Conservation (phyloP, 257 asterid genomes). For the Perilla frutescens region DNA sequence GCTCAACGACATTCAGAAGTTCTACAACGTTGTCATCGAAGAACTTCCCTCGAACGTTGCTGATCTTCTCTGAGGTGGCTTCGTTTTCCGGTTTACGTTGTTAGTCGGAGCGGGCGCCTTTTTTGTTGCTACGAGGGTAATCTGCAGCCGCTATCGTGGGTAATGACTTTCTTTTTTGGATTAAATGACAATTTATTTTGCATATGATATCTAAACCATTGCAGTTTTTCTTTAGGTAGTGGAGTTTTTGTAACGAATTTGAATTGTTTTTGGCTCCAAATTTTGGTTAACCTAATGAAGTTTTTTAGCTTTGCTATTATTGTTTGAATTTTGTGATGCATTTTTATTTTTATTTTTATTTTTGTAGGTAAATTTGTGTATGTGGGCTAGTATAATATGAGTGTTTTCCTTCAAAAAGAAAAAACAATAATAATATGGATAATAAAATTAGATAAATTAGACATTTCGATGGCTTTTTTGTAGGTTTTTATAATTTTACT, state of each 20-base stretch:
- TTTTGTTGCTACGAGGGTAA: not conserved
- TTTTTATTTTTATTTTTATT: no score
- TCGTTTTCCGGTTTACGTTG: no score
- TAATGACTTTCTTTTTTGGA: not conserved
- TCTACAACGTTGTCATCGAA: slow-evolving; percentile 59
- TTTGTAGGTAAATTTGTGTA: no score
- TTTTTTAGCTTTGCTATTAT: not conserved
- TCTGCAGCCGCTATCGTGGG: not conserved
- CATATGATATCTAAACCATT: not conserved
- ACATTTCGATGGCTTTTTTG: no score
- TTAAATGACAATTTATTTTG: slow-evolving; percentile 15
- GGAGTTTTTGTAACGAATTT: slow-evolving; percentile 20
- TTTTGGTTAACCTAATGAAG: slow-evolving; percentile 1
- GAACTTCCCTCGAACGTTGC: slow-evolving; percentile 74
- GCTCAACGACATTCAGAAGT: slow-evolving; percentile 66
- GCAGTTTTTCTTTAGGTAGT: slow-evolving; percentile 31
- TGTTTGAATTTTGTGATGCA: no score
- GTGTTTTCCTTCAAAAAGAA: no score
- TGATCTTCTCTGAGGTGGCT: slow-evolving; percentile 48
- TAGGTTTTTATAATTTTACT: no score
- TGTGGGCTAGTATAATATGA: no score
- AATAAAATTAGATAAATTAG: no score
- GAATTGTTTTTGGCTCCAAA: not conserved
- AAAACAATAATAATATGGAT: no score
- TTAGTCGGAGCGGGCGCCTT: no score